Conservation (phyloP, 805 yeast genomes). For the Vanderwaltozyma verrucispora region DNA sequence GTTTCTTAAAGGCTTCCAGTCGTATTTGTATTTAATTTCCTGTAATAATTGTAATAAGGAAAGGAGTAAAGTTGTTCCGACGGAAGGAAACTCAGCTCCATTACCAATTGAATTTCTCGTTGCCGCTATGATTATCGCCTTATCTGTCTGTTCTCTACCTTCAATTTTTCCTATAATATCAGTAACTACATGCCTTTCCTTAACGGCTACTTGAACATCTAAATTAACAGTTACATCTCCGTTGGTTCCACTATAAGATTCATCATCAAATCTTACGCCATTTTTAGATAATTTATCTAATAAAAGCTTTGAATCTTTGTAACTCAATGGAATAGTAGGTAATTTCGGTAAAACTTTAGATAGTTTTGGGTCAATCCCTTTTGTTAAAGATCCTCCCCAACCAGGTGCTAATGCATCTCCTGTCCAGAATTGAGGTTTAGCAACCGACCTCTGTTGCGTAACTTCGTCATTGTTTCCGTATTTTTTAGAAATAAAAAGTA, state of each 20-base stretch:
- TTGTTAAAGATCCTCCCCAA: conserved; percentile 33
- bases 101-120: conserved; percentile 63
- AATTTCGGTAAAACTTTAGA: conserved; percentile 50
- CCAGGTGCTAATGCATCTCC: conserved; percentile 80
- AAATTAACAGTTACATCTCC: conserved; percentile 18
- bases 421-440: conserved; percentile 44
- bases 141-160: conserved; percentile 67
- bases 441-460: conserved; percentile 36
- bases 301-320: conserved; percentile 48
- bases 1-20: conserved; percentile 76
- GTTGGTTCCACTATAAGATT: conserved; percentile 10
- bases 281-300: conserved; percentile 19
- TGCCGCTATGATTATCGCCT: conserved; percentile 69
- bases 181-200: conserved; percentile 57
- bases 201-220: conserved; percentile 32
- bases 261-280: conserved; percentile 12
- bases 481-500: conserved; percentile 53
- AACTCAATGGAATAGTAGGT: conserved; percentile 67
- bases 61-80: conserved; percentile 62
- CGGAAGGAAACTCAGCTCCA: conserved; percentile 59
- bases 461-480: conserved; percentile 18
- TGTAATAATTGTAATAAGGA: conserved; percentile 61
- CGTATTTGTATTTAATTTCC: conserved; percentile 45
- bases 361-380: conserved; percentile 34
- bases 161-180: conserved; percentile 67